Conservation (phyloP, 1,284 basidiomycete species). For the Coriolopsis trogii region DNA sequence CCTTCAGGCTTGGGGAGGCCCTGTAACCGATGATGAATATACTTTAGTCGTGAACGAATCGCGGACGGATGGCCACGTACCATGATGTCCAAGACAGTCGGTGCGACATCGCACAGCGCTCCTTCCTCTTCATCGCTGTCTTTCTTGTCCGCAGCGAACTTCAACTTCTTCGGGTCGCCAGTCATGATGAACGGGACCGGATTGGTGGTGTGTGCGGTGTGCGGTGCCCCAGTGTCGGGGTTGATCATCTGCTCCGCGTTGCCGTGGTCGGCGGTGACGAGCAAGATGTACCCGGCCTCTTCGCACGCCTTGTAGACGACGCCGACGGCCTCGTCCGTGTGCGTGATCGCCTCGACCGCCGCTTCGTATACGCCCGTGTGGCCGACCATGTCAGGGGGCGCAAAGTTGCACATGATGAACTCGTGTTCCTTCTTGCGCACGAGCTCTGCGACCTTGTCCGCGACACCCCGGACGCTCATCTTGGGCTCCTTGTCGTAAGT, state of each 20-base stretch:
- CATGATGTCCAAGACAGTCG: conserved; percentile 81
- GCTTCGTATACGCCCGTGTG: conserved; percentile 91
- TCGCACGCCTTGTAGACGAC: conserved; percentile 85
- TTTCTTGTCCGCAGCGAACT: conserved; percentile 51
- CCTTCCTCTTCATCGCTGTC: conserved; percentile 65
- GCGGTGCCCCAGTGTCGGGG: conserved; percentile 78
- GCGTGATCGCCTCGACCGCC: conserved; percentile 81
- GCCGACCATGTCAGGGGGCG: conserved; percentile 93
- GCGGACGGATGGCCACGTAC: conserved; percentile 34
- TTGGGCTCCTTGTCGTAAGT: conserved; percentile 88
- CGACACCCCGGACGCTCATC: conserved; percentile 86
- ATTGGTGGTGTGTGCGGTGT: conserved; percentile 87
- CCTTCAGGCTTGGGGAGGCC: conserved; percentile 64
- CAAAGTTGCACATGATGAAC: conserved; percentile 96
- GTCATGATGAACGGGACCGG: conserved; percentile 82
- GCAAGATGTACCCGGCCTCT: conserved; percentile 81
- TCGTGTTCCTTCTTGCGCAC: conserved; percentile 71
- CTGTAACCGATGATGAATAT: conserved; percentile 22
- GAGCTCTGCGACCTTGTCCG: conserved; percentile 88
- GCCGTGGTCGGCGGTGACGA: conserved; percentile 91
- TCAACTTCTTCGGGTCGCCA: conserved; percentile 53
- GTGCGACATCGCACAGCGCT: conserved; percentile 86
- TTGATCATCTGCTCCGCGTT: conserved; percentile 94
- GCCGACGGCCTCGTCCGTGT: conserved; percentile 85
- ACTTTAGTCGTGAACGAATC: neutral